Base-by-base conservation (phyloP, 768 basidiomycete genomes). In the Tubosaeta sp. region DNA sequence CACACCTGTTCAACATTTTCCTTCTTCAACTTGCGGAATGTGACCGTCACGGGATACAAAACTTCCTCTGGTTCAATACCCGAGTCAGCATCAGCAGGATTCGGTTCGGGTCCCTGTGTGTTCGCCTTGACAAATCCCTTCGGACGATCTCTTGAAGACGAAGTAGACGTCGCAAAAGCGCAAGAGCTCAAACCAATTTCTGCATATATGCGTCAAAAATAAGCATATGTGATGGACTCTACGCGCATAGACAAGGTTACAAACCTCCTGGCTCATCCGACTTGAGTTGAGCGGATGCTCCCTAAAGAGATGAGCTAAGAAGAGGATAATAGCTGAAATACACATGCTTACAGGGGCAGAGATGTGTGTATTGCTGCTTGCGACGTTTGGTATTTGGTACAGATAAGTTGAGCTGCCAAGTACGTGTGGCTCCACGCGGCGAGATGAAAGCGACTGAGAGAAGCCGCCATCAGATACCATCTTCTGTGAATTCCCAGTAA, bases 191-290 rank as follows among this genome's bases (percentile, higher is more conserved):
- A 16, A 35, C 36, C 36, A 9, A 36, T 29, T n/a, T 67, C 56
- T 59, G 53, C 34, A 8, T 49, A 52, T 56, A 58, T 58, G 52
- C 49, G 46, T 22, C 30, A 42, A 43, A 40, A 52, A 27, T 35
- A 34, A 24, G 14, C 9, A 18, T 10, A 14, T 7, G 25, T 42
- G 3, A 43, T 38, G 10, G 14, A 8, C 30, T 39, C 3, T 16
- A 27, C 21, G 44, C 52, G 59, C 55, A 61, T 62, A 66, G n/a
- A n/a, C n/a, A n/a, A n/a, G n/a, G n/a, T n/a, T 47, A 62, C 59
- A 4, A 52, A 69, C 66, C 66, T 24, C 44, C 39, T 43, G 49
- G 42, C 9, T 59, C 57, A 7, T 55, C 53, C 25, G 24, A 27
- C 16, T 44, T 49, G 14, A 46, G 32, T 12, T 42, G 46, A 47